Conservation (phyloP, 805 yeast species). For the Nakazawaea wyomingensis region DNA sequence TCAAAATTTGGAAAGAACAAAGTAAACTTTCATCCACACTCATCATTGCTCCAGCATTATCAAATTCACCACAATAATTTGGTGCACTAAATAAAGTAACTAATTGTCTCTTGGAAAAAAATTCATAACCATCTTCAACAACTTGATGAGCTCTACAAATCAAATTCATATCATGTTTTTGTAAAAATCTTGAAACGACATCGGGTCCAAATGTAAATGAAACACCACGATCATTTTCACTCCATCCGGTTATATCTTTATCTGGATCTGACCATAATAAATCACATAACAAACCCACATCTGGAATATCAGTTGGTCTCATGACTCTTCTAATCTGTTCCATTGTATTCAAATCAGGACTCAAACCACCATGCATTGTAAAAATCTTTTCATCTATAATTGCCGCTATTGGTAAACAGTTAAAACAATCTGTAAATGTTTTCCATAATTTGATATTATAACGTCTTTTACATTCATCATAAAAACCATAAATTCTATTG, state of each 20-base stretch:
- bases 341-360: slow-evolving; percentile 96
- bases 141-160: slow-evolving; percentile 99
- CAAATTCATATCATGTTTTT: slow-evolving; percentile 96
- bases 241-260: slow-evolving; percentile 97
- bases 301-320: slow-evolving; percentile 99
- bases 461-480: slow-evolving; percentile 98
- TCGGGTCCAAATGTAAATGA: slow-evolving; percentile 99
- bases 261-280: slow-evolving; percentile 98
- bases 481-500: slow-evolving; percentile 95
- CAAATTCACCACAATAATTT: slow-evolving; percentile 98
- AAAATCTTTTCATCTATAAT: slow-evolving; percentile 96
- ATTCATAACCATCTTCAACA: slow-evolving; percentile 98
- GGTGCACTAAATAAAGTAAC: slow-evolving; percentile 97
- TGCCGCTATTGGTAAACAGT: slow-evolving; percentile 97
- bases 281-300: slow-evolving; percentile 94
- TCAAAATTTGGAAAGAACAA: slow-evolving; percentile 94
- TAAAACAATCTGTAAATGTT: slow-evolving; percentile 96
- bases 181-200: slow-evolving; percentile 92
- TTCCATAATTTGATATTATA: slow-evolving; percentile 98
- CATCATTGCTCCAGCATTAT: slow-evolving; percentile 99
- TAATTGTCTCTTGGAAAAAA: slow-evolving; percentile 91
- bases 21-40: slow-evolving; percentile 93
- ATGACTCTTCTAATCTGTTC: slow-evolving; percentile 97
- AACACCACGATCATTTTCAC: slow-evolving; percentile 98
- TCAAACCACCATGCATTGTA: slow-evolving; percentile 98